Percentiles rank a stretch among this genome's conserved stretches.
phyloP scores from a whole-genome alignment of 441 rosid species.

The Eugenia klotzschiana region DNA sequence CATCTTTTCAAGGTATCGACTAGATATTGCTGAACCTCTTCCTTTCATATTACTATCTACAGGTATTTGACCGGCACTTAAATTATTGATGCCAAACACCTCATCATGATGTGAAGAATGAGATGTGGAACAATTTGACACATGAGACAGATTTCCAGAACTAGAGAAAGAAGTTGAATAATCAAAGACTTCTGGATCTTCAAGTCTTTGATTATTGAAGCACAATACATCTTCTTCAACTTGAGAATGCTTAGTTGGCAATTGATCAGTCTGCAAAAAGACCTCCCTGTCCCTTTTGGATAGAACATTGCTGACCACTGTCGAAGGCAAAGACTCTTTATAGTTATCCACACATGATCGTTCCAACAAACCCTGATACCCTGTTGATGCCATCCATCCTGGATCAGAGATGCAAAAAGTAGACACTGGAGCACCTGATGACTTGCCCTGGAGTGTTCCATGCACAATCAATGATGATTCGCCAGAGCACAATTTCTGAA shows the following conservation, averaged over 20 bases:
- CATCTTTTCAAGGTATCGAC: constrained; percentile 35
- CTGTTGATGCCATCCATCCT: constrained; percentile 19
- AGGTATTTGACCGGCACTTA: constrained; percentile 18
- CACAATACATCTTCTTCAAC: constrained; percentile 49
- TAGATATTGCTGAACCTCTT: constrained; percentile 21
- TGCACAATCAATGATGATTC: constrained; percentile 25
- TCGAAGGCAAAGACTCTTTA: constrained; percentile 18
- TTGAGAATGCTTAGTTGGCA: constrained; percentile 23
- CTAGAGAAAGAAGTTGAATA: constrained; percentile 23
- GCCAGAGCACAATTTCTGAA: constrained; percentile 19
- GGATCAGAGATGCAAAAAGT: constrained; percentile 22
- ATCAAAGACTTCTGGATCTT: constrained; percentile 42
- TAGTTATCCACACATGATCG: constrained; percentile 18
- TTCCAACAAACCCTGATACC: constrained; percentile 20
- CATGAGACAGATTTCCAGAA: constrained; percentile 27
- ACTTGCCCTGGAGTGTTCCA: constrained; percentile 10
- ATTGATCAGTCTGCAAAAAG: constrained; percentile 12
- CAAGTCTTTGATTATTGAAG: constrained; percentile 53
- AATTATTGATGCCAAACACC: constrained; percentile 11
- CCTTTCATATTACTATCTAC: constrained; percentile 23
- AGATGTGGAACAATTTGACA: constrained; percentile 31
- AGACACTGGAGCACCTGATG: constrained; percentile 15
- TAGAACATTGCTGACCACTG: constrained; percentile 3
- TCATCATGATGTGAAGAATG: constrained; percentile 33
- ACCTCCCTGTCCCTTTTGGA: constrained; percentile 3